Base-by-base conservation (phyloP, 768 basidiomycete species). In the Lepiota venenata region DNA sequence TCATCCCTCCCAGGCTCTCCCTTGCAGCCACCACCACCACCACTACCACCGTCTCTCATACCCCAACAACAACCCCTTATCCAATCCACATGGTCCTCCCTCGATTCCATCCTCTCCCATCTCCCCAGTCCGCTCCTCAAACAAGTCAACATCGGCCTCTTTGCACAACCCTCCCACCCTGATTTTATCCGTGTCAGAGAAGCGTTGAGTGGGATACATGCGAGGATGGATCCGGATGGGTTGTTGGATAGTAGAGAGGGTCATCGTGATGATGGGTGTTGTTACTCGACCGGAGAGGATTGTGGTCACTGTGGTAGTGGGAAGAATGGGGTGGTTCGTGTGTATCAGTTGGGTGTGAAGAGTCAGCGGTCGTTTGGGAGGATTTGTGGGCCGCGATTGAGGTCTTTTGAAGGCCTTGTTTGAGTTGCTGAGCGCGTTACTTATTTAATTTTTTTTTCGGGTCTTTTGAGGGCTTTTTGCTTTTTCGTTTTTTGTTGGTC, bases 291-390 rank as follows among this genome's bases (percentile, higher is more conserved):
- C 16, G 16, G 35, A 20, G 16, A 36, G 18, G 43, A 22, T 32
- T 32, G 10, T 11, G 32, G 4, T 32, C 21, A 39, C n/a, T 6
- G 22, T 11, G 18, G 37, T n/a, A 16, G 4, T 36, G 57, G 48
- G 15, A 61, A 58, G 16, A 52, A 68, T 38, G 72, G 68, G 4
- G 64, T 68, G 3, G 61, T 71, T 32, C 55, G 72, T 38, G 64
- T 73, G 61, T 77, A 75, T 62, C 69, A 74, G 56, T 60, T 77
- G 5, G 74, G 74, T 4, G 62, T 71, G 25, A 74, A 71, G 66
- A 73, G 69, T 56, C 70, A 74, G 57, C 62, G 67, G 6, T 71
- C 74, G 37, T 69, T 54, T 46, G 52, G 52, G 4, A 54, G 52
- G 36, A 32, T 54, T 21, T 53, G 52, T 53, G 52, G 52, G 20